Base-by-base conservation (phyloP, 495 filamentous ascomycete genomes). In the Neurospora pannonica region DNA sequence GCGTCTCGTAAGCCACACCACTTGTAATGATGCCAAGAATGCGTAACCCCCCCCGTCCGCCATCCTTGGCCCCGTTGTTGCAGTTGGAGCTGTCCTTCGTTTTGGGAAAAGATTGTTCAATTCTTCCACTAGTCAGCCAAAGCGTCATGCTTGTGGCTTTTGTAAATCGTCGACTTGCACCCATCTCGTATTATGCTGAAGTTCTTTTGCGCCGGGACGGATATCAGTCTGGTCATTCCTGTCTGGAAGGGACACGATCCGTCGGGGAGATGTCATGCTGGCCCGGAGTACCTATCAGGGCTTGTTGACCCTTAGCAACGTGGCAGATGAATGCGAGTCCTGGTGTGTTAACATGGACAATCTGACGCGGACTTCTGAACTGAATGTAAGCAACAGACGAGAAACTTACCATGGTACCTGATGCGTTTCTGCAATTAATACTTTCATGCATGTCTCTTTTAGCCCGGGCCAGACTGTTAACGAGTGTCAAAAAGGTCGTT, bases 51-150 rank as follows among this genome's bases (percentile, higher is more conserved):
- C 72, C 71, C 70, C 31, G 37, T 72, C 70, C 70, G 40, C 15
- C 17, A 71, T 34, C 39, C 69, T 70, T 24, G 72, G 39, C 70
- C 43, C n/a, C 24, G 72, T 74, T 75, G 70, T 74, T 76, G 74
- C 74, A 76, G 76, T 78, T 78, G 76, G 72, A 78, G 42, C 31
- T 72, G 76, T 73, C 54, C 54, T 34, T 34, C 54, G 54, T 62
- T 62, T 34, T 9, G 54, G 28, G 13, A 62, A 9, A 9, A 19
- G 28, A 34, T 62, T 62, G 24, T 34, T 62, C 28, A 34, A 17
- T 17, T 62, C 24, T 62, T 62, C 28, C 54, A 19, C 54, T 34
- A 62, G 54, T 31, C 54, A 15, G 6, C 24, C 54, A 62, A 62
- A 17, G 28, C 15, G 54, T 67, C 54, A 67, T 34, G 54, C 28